Evolutionary conservation across 2,329 filamentous ascomycete species (phyloP).

Genomic region (Coniochaeta prunicola): DNA sequence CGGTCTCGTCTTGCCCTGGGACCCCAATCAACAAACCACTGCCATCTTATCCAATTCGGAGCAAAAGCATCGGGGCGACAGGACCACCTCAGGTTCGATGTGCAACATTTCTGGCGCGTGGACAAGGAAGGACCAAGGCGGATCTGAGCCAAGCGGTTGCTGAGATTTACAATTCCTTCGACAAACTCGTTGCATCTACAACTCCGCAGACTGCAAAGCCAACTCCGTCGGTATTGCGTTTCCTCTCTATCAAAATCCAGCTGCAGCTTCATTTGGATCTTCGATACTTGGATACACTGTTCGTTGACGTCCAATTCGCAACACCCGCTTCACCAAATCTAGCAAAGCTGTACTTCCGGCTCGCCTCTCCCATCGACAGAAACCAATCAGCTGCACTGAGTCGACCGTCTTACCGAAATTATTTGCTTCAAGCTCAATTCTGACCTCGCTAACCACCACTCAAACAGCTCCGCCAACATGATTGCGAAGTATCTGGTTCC

Average conservation of each 20-base stretch:
- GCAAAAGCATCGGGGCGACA: background rate
- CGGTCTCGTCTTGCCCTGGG: background rate
- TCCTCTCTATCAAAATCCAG: background rate
- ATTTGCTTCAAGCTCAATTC: background rate
- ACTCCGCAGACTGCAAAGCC: background rate
- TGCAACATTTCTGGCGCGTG: background rate
- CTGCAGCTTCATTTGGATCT: background rate
- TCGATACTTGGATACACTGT: background rate
- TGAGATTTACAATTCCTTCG: background rate
- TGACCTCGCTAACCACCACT: slow-evolving; percentile 8
- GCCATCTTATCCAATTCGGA: background rate
- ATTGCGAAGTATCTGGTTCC: slow-evolving; percentile 32
- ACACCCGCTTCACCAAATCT: background rate
- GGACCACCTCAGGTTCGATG: background rate
- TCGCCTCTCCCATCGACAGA: background rate
- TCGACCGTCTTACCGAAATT: background rate
- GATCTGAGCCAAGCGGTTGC: background rate
- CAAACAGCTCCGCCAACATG: slow-evolving; percentile 28
- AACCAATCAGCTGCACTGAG: background rate
- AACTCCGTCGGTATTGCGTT: background rate
- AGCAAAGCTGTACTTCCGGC: background rate
- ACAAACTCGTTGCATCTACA: background rate
- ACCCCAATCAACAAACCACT: background rate
- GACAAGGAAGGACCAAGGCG: background rate
- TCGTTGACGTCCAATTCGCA: background rate